Evolutionary conservation across 345 rosid species (phyloP).

Genomic region (Excoecaria cochinchinensis): DNA sequence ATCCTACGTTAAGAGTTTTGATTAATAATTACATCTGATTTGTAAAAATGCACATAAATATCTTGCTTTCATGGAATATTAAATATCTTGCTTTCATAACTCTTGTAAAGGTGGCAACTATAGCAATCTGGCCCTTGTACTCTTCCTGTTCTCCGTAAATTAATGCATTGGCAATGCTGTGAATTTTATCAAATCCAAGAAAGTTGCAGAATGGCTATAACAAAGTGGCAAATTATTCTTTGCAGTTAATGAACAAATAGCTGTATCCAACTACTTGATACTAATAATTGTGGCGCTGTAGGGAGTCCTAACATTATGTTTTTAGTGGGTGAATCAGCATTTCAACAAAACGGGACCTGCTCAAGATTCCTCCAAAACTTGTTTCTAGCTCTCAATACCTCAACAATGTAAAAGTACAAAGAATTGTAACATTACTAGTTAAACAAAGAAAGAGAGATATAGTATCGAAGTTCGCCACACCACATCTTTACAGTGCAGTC

Average conservation of each 20-base stretch:
- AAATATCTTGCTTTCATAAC: too few species aligned
- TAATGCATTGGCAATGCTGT: too few species aligned
- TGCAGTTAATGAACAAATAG: background rate
- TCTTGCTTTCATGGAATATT: too few species aligned
- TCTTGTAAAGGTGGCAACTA: too few species aligned
- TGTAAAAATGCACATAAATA: too few species aligned
- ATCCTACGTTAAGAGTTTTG: too few species aligned
- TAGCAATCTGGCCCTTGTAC: too few species aligned
- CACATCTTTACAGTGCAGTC: conserved; percentile 36
- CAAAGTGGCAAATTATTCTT: background rate
- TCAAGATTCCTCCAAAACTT: background rate
- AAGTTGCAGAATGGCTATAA: too few species aligned
- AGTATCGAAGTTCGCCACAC: background rate
- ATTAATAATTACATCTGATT: too few species aligned
- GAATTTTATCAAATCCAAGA: too few species aligned
- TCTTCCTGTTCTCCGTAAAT: too few species aligned
- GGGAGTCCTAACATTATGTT: background rate
- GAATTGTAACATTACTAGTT: too few species aligned
- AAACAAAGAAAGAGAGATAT: background rate
- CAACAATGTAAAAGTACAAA: background rate
- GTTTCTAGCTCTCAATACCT: background rate
- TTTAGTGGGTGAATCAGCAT: background rate
- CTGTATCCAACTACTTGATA: background rate
- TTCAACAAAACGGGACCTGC: background rate
- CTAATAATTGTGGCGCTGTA: background rate